A percentile compares a stretch with the other conserved stretches of the same genome.
phyloP scores from a whole-genome alignment of 352 stramenopile genomes.

The Pythium volutum region DNA sequence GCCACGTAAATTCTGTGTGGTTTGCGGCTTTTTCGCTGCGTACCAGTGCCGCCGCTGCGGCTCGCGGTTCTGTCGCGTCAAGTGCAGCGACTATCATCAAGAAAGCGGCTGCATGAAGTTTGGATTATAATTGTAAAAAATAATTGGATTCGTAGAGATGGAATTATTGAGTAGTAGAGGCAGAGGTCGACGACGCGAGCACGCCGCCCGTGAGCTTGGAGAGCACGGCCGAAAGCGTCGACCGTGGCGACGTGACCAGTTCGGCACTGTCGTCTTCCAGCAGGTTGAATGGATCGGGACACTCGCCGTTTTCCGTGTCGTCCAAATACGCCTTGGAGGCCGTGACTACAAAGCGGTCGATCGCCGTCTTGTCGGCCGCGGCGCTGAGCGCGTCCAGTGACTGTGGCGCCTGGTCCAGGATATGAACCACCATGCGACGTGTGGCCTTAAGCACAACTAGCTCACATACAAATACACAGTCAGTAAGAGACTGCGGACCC shows the following conservation, averaged over 20 bases:
- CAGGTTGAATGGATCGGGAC: conserved; percentile 56
- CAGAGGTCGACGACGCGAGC: not conserved
- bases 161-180: not conserved
- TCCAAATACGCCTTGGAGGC: conserved; percentile 44
- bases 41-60: conserved; percentile 82
- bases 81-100: conserved; percentile 86
- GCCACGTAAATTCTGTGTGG: conserved; percentile 77
- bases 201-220: conserved; percentile 13
- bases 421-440: conserved; percentile 50
- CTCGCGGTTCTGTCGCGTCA: conserved; percentile 76
- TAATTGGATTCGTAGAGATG: not conserved
- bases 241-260: conserved; percentile 31
- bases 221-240: conserved; percentile 10
- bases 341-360: conserved; percentile 71
- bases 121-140: conserved; percentile 38
- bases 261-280: conserved; percentile 60
- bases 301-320: conserved; percentile 74
- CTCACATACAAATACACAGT: conserved; percentile 1
- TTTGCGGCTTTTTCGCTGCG: conserved; percentile 78
- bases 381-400: conserved; percentile 52
- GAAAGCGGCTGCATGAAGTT: conserved; percentile 91
- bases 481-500: conserved; percentile 2
- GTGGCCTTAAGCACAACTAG: conserved; percentile 77
- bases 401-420: conserved; percentile 51
- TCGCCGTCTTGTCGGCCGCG: conserved; percentile 53